Conservation (phyloP, 2,329 filamentous ascomycete genomes). For the Arthroderma uncinatum region DNA sequence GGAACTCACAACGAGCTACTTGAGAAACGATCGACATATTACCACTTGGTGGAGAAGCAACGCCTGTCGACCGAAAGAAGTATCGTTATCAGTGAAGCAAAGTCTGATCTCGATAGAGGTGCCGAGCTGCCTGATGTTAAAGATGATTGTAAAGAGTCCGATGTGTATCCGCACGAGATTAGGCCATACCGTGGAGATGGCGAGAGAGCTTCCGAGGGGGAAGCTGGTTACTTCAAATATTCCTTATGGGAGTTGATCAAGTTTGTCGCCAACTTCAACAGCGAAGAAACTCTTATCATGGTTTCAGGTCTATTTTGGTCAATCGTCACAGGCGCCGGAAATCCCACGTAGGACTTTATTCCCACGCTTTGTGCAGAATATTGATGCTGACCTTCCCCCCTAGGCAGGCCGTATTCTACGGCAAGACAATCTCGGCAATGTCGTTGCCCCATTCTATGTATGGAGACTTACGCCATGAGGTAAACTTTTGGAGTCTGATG, state of each 20-base stretch:
- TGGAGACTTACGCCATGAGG: slow-evolving; percentile 51
- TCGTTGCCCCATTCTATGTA: slow-evolving; percentile 45
- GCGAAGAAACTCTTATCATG: slow-evolving; percentile 59
- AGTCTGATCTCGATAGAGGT: too few relatives aligned
- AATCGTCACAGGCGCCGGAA: slow-evolving; percentile 66
- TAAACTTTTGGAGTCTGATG: slow-evolving; percentile 80
- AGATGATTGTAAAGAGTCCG: too few relatives aligned
- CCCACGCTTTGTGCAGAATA: background rate
- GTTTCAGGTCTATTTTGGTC: slow-evolving; percentile 60
- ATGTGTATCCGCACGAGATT: too few relatives aligned
- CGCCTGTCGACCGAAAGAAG: too few relatives aligned
- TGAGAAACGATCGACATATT: slow-evolving; percentile 1
- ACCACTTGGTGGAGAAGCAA: background rate
- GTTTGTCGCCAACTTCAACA: slow-evolving; percentile 70
- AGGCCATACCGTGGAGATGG: too few relatives aligned
- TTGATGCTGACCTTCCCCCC: background rate
- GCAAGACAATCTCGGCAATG: slow-evolving; percentile 69
- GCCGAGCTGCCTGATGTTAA: too few relatives aligned
- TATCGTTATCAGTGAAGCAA: too few relatives aligned
- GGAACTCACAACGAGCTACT: slow-evolving; percentile 28
- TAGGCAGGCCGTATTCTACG: slow-evolving; percentile 59
- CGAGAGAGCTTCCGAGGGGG: too few relatives aligned
- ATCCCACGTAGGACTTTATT: slow-evolving; percentile 47
- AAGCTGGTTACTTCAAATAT: background rate
- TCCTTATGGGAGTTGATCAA: slow-evolving; percentile 51